Base-by-base conservation (phyloP, 768 basidiomycete species). In the Termitomyces sp. region DNA sequence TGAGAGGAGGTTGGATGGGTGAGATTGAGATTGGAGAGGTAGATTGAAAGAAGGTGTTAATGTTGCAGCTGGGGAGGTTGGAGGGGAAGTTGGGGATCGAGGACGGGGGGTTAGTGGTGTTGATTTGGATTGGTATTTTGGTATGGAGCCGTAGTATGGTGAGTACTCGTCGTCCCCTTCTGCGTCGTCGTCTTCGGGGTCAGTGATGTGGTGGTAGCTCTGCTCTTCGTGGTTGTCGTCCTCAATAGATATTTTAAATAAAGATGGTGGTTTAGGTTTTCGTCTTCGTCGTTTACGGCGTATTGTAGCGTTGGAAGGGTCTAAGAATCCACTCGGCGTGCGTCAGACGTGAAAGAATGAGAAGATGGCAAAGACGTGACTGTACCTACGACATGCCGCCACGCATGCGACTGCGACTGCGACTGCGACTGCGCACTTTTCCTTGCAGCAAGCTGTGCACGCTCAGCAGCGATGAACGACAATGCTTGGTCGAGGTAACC, bases 401-500 rank as follows among this genome's bases (percentile, higher is more conserved):
- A 77, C 14, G 74, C 66, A 9, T 68, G 74, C 24, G 72, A 45
- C 72, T 40, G 48, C 13, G 13, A 16, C 60, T 14, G 30, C 24
- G 72, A 45, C 72, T 68, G 74, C 24, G 72, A 45, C 60, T 14
- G 30, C 39, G 16, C 44, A 48, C 33, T 76, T 37, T 74, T 74
- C 42, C 70, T 69, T n/a, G 84, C 86, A 44, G 76, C 79, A 61
- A 83, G 77, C 60, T 79, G 77, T 36, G 82, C 83, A 55, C 88
- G 78, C 68, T 92, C 90, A 10, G 82, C 83, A 43, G 86, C 87
- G 50, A 91, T 78, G 59, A 91, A 93, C n/a, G 81, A 82, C 14
- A 93, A 76, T 0, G 87, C 88, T 58, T 85, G 84, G 57, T 88
- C 88, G 16, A 93, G 79, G 53, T 82, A 81, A 0, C 91, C 91